phyloP scores from a whole-genome alignment of 2,329 filamentous ascomycete genomes.

The Beauveria asiatica region DNA sequence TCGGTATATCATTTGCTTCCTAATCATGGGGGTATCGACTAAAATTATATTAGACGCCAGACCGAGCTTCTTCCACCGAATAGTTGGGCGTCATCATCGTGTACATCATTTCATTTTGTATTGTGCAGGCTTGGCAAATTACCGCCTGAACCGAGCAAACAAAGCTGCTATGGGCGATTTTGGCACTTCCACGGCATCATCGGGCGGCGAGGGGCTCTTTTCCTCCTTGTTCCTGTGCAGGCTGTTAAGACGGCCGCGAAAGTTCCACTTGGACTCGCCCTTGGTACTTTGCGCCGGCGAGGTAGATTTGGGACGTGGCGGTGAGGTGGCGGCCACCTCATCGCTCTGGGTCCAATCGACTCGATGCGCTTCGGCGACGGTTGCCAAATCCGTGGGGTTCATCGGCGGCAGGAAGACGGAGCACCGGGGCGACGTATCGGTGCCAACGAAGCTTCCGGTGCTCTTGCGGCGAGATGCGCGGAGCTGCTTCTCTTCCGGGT shows the following conservation, averaged over 20 bases:
- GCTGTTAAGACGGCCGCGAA: constrained; percentile 34
- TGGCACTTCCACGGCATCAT: constrained; percentile 12
- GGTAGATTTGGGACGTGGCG: background rate
- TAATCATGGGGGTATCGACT: constrained; percentile 5
- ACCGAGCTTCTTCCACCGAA: background rate
- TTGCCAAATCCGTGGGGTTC: constrained; percentile 15
- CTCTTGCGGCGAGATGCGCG: constrained; percentile 26
- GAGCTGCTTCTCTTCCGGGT: constrained; percentile 12
- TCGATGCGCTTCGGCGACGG: constrained; percentile 27
- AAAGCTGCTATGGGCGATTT: constrained; percentile 31
- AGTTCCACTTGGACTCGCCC: constrained; percentile 40
- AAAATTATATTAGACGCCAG: constrained; percentile 1
- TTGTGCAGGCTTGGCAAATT: background rate
- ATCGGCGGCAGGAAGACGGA: constrained; percentile 6
- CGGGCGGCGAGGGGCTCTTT: constrained; percentile 13
- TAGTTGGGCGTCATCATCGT: background rate
- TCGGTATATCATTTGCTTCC: constrained; percentile 4
- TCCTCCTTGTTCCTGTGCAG: constrained; percentile 22
- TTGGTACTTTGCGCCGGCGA: constrained; percentile 18
- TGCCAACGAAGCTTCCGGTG: constrained; percentile 24
- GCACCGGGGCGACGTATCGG: constrained; percentile 11
- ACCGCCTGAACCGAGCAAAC: constrained; percentile 37
- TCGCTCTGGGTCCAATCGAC: constrained; percentile 54
- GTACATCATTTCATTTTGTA: constrained; percentile 5
- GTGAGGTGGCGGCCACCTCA: constrained; percentile 24